Percentiles rank a stretch among this genome's conserved stretches.
phyloP scores from a whole-genome alignment of 257 asterid species.

The Linaria vulgaris region DNA sequence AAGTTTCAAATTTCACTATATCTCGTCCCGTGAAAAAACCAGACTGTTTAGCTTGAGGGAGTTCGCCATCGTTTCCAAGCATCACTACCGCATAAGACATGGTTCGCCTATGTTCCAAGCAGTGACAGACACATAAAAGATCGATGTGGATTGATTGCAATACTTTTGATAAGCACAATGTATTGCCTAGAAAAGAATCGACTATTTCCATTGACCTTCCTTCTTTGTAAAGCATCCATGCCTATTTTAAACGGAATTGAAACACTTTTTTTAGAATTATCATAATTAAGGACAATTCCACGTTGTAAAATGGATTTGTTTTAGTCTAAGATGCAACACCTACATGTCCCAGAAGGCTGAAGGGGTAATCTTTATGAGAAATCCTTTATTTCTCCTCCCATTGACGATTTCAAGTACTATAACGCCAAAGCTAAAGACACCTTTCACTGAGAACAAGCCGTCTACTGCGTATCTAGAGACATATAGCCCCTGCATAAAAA shows the following conservation, averaged over 20 bases:
- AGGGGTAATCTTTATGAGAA: conserved; percentile 21
- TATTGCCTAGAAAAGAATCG: conserved; percentile 4
- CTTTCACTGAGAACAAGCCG: conserved; percentile 34
- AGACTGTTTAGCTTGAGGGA: conserved; percentile 32
- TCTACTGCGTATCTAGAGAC: conserved; percentile 40
- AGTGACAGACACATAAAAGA: conserved; percentile 35
- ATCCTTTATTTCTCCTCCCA: conserved; percentile 32
- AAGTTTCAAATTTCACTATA: neutral
- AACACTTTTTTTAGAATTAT: too few species aligned
- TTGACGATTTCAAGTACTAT: conserved; percentile 33
- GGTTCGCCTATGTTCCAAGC: conserved; percentile 32
- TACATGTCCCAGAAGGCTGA: conserved; percentile 47
- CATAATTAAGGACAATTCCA: neutral
- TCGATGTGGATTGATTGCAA: conserved; percentile 32
- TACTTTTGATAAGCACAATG: conserved; percentile 20
- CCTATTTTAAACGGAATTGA: conserved; percentile 24
- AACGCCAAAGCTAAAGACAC: conserved; percentile 39
- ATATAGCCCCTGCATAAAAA: conserved; percentile 33
- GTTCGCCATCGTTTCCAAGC: conserved; percentile 26
- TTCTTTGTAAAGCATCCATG: conserved; percentile 43
- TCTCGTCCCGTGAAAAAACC: conserved; percentile 35
- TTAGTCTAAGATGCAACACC: neutral
- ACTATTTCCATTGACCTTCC: conserved; percentile 31
- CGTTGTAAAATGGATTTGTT: neutral
- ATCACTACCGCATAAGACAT: conserved; percentile 33